Evolutionary conservation across 257 asterid species (phyloP), one percentile per base, ranked within the genome.

Genomic region (Nicotiana noctiflora): DNA sequence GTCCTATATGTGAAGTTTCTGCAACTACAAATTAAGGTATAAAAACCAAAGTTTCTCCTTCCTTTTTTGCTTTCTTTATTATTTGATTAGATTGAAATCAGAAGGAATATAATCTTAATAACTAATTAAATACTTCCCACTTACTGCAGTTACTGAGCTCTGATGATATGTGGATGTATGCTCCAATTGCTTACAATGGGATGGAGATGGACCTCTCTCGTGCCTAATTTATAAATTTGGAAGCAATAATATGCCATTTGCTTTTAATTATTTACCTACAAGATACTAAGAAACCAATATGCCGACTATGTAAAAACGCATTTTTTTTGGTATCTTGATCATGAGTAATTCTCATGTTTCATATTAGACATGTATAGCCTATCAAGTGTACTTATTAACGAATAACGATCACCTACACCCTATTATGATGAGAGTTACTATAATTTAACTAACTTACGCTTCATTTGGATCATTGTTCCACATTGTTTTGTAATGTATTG

Each of bases 141-240:
- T 52, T 76, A 21, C 75, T 81, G 84, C 97, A 94, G 98, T 85
- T 94, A 80, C 88, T 94, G 81, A 92, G 98, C 85, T 92, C 98
- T 4, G 98, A 94, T 85, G 97, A 94, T 25, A 53, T 59, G 86
- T 94, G 98, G 98, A 94, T 94, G 98, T 94, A 89, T 90, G 98
- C 98, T 52, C 98, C 98, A 19, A 88, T 93, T 65, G 96, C 94
- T 67, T 90, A 93, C 86, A 93, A 92, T 61, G 98, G 98, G 81
- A 90, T 92, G 89, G 97, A 91, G 82, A 85, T 91, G 5, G 93
- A 92, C 8, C 81, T 86, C 56, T 90, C 82, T 52, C 88, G 89
- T 85, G 64, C 87, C 90, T 68, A 87, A 84, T 65, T 83, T 84
- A 60, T 90, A 53, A 85, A 70, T 70, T 70, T 44, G 59, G 37